These are phyloP conservation scores for Wallacemonas rigidus DNA, from an alignment of 208 protist species.

Conservation along the genomic window DNA sequence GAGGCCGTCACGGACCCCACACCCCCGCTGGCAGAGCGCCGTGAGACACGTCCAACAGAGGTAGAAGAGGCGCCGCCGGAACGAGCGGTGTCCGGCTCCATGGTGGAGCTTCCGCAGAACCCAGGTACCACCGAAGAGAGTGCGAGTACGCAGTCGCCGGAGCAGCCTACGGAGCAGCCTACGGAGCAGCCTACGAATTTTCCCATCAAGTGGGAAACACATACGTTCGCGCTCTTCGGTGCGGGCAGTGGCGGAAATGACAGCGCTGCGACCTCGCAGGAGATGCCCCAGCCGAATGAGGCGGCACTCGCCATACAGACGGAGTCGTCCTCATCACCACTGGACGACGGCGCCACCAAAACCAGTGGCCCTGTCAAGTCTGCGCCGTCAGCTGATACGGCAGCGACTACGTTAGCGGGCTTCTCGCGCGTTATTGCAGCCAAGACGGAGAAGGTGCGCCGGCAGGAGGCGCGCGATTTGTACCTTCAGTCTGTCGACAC, in stretches of 20 bases:
- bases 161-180: background rate
- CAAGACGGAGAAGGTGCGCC: background rate
- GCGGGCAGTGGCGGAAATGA: background rate
- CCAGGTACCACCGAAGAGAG: background rate
- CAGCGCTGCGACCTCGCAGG: background rate
- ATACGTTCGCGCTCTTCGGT: constrained; percentile 12
- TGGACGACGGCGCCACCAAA: background rate
- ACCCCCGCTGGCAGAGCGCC: too few species aligned
- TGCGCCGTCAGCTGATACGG: background rate
- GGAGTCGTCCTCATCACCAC: background rate
- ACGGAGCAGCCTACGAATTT: background rate
- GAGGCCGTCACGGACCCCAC: too few species aligned
- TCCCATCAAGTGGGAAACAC: constrained; percentile 1
- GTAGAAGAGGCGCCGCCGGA: too few species aligned
- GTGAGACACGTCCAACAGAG: too few species aligned
- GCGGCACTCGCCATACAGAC: background rate
- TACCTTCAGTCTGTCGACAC: constrained; percentile 9
- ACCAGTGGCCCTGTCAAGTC: background rate
- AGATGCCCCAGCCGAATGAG: background rate
- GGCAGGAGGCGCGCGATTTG: constrained; percentile 2
- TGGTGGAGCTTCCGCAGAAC: background rate
- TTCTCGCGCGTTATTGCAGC: constrained; percentile 6
- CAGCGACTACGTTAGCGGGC: constrained; percentile 3
- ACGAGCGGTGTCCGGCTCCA: background rate
- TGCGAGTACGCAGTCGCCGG: background rate